These are phyloP conservation scores for Colletotrichum tropicicola DNA, from an alignment of 2,329 filamentous ascomycete species.

Conservation along the genomic window DNA sequence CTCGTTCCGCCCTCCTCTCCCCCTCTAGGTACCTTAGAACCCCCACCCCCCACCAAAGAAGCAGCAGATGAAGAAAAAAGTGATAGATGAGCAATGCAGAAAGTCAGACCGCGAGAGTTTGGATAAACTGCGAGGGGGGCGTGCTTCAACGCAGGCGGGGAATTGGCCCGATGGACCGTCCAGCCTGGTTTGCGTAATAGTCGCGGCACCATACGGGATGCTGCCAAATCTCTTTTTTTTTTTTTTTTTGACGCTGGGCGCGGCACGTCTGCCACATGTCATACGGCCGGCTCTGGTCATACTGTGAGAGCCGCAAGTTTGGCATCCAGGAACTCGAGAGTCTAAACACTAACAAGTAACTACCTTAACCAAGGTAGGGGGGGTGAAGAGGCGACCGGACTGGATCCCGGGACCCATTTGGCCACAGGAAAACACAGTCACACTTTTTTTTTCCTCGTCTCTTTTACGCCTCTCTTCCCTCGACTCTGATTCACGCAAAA, in stretches of 20 bases:
- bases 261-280: too few species aligned
- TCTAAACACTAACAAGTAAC: too few species aligned
- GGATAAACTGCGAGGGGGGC: not conserved
- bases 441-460: too few species aligned
- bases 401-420: not conserved
- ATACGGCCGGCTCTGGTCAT: not conserved
- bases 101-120: conserved; percentile 1
- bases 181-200: not conserved
- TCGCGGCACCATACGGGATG: not conserved
- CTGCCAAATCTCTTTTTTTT: too few species aligned
- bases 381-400: not conserved
- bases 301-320: not conserved
- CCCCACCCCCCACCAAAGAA: too few species aligned
- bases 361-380: too few species aligned
- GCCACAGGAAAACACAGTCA: not conserved
- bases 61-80: not conserved
- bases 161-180: not conserved
- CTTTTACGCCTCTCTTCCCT: not conserved
- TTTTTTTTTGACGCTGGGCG: too few species aligned
- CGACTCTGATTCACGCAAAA: not conserved
- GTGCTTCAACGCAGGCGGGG: not conserved
- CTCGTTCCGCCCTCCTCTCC: too few species aligned
- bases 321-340: not conserved
- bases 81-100: not conserved
- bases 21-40: too few species aligned